Base-by-base conservation (phyloP, 2,329 filamentous ascomycete genomes). In the Capronia americana region DNA sequence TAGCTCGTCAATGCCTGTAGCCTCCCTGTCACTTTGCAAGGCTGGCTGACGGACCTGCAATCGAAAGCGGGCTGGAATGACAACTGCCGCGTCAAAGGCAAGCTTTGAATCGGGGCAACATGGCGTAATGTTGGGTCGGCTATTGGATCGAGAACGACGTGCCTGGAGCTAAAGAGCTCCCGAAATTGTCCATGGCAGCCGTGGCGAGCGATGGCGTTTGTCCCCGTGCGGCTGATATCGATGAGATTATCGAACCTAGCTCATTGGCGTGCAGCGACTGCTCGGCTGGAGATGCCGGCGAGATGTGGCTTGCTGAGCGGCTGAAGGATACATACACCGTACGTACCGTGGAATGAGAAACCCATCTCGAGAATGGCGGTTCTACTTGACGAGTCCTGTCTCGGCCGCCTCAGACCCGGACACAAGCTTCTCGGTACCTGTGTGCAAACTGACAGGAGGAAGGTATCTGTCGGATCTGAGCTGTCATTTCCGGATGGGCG, bases 1-100 rank as follows among this genome's bases (percentile, higher is more conserved):
- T 8, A 54, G 48, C 30, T 41, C 23, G 32, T 20, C 48, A n/a
- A 54, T 32, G 58, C 32, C 28, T 20, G 17, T n/a, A 34, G 17
- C 48, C 20, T 55, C 58, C 58, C 44, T 50, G 46, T 62, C 59
- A 14, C 24, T 24, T 50, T 55, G 59, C 59, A 62, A 62, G 59
- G 59, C 59, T 56, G 59, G 51, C 59, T 48, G 59, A 24, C 20
- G 58, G 14, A 54, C 17, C 7, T 55, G 23, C n/a, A 4, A 30
- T 54, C 41, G 34, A 56, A 44, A 55, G 23, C 32, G 48, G 34
- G 24, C 20, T 44, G 23, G 46, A 54, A 7, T 61, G 58, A 20
- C 23, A 46, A n/a, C 6, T 24, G 17, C 20, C 38, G 23, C 32
- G 59, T 23, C 55, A 30, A 30, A 48, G 32, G 51, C 14, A 17